Base-by-base conservation (phyloP, 306 rosid species). In the Cicer bijugum region DNA sequence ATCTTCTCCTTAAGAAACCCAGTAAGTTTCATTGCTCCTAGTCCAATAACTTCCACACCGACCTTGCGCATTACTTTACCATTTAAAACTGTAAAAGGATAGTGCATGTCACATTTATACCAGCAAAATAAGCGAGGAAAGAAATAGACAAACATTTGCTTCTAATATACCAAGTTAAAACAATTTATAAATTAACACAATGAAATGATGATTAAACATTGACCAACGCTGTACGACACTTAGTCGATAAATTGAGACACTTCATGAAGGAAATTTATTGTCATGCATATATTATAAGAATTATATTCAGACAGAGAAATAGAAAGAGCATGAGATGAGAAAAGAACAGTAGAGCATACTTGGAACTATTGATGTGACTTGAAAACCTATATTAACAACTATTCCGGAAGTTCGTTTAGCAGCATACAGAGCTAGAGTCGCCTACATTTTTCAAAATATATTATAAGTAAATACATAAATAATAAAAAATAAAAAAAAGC, bases 311-410 rank as follows among this genome's bases (percentile, higher is more conserved):
- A 59, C 15, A 72, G 2, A 61, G 67, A 58, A 56, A 71, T 2
- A 61, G 67, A 58, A 56, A 71, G 38, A 6, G 47, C 23, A 6
- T 38, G 68, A 52, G 75, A 67, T 37, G 52, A 39, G 37, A 77
- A 53, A 67, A 23, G 33, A 23, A 40, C 51, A 58, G 69, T 48
- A 51, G 23, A 40, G 82, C 96, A 85, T 93, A 93, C 98, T 91
- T 76, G 98, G 98, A 75, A 93, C 98, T 68, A 91, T 9, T 62
- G 97, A 89, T 44, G 97, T 91, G 74, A 79, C 94, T 79, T 93
- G 96, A 83, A 93, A 93, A 45, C 97, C 98, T 77, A 93, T 78
- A 82, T 93, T 93, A 80, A 93, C 96, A 72, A 82, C 94, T 81
- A 93, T 93, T 60, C 98, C 97, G 68, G 97, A 91, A 67, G 90